Percentiles rank a stretch among this genome's conserved stretches.
Conservation (phyloP, 1,284 basidiomycete genomes). For the Stygiomarasmius scandens region DNA sequence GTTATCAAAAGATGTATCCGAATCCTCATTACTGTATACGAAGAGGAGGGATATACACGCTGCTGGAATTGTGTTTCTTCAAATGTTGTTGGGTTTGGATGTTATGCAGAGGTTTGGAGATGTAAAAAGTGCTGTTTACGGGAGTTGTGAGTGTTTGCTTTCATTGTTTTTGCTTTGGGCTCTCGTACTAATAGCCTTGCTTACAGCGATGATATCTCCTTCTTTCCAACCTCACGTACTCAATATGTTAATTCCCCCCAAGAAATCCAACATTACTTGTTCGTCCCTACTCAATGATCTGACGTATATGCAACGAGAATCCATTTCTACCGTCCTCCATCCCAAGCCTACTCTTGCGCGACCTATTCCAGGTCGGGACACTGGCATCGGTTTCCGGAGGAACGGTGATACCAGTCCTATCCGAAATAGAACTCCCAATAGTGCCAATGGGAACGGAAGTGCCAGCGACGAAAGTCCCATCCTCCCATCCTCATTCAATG, state of each 20-base stretch:
- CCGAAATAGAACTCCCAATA: background rate
- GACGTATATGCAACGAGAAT: constrained; percentile 18
- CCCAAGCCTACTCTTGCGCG: too few relatives aligned
- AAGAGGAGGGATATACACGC: constrained; percentile 73
- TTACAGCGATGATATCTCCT: constrained; percentile 41
- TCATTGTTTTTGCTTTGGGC: too few relatives aligned
- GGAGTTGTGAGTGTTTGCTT: constrained; percentile 16
- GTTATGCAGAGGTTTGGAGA: constrained; percentile 48
- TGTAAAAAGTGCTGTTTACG: constrained; percentile 46
- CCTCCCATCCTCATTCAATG: constrained; percentile 17
- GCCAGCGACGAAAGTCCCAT: background rate
- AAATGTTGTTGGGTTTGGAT: constrained; percentile 75
- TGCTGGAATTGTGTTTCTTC: constrained; percentile 72
- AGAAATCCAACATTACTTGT: constrained; percentile 58
- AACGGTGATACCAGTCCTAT: too few relatives aligned
- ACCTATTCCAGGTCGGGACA: too few relatives aligned
- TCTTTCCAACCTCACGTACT: constrained; percentile 50
- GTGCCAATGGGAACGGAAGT: constrained; percentile 19
- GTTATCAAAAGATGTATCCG: constrained; percentile 65
- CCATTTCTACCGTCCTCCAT: too few relatives aligned
- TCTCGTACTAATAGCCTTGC: too few relatives aligned
- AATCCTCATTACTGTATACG: constrained; percentile 71
- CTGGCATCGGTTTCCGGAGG: too few relatives aligned
- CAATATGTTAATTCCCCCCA: constrained; percentile 62
- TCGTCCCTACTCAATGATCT: constrained; percentile 45